These are phyloP conservation scores for Lodderomyces orthopsilosis DNA, from an alignment of 1,139 yeast species.

Conservation along the genomic window DNA sequence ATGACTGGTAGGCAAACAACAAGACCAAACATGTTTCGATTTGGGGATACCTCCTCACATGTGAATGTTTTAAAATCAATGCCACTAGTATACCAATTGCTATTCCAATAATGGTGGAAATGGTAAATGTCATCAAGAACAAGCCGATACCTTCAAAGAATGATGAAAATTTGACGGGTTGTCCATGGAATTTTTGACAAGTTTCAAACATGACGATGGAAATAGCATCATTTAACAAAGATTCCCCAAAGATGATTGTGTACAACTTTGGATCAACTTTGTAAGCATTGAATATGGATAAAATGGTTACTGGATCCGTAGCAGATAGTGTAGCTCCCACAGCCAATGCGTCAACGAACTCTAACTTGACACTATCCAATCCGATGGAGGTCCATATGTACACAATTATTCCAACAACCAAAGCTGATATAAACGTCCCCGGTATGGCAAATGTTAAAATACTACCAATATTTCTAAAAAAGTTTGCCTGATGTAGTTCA, in stretches of 20 bases:
- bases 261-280: constrained; percentile 96
- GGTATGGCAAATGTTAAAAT: constrained; percentile 95
- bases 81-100: constrained; percentile 88
- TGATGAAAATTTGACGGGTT: constrained; percentile 67
- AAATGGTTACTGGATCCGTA: constrained; percentile 96
- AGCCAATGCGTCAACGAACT: constrained; percentile 93
- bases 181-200: constrained; percentile 93
- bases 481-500: constrained; percentile 92
- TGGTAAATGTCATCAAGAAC: constrained; percentile 89
- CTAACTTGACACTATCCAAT: constrained; percentile 79
- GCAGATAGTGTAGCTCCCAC: constrained; percentile 98
- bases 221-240: constrained; percentile 92
- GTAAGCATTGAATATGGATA: constrained; percentile 94
- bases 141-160: constrained; percentile 92
- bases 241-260: constrained; percentile 96
- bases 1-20: constrained; percentile 90
- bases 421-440: constrained; percentile 89
- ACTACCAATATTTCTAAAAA: constrained; percentile 87
- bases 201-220: constrained; percentile 99
- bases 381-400: constrained; percentile 92
- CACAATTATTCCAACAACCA: constrained; percentile 80
- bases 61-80: constrained; percentile 84
- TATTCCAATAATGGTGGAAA: constrained; percentile 89
- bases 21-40: constrained; percentile 92
- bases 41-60: constrained; percentile 89